phyloP scores from a whole-genome alignment of 805 yeast genomes.

The Debaryomyces tyrocola region DNA sequence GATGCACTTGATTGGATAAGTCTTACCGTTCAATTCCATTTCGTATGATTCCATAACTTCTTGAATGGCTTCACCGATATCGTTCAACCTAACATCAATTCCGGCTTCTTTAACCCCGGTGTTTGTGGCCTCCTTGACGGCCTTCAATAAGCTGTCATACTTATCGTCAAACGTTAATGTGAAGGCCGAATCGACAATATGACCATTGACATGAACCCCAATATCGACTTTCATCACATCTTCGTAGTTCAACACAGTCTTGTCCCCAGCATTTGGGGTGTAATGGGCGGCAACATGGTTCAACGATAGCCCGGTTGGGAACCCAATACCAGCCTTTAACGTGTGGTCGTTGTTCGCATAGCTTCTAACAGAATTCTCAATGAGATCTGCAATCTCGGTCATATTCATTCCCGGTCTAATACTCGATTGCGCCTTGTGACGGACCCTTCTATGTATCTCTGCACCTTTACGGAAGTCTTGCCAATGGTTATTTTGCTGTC shows the following conservation, averaged over 20 bases:
- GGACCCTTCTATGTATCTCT: conserved; percentile 89
- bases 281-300: conserved; percentile 97
- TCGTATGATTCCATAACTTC: conserved; percentile 98
- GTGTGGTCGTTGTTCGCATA: conserved; percentile 67
- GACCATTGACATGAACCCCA: conserved; percentile 95
- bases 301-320: conserved; percentile 95
- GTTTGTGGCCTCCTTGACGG: conserved; percentile 91
- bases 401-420: conserved; percentile 91
- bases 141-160: conserved; percentile 76
- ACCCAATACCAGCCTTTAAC: conserved; percentile 83
- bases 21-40: conserved; percentile 83
- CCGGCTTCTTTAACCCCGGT: conserved; percentile 94
- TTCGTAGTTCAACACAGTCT: conserved; percentile 71
- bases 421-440: conserved; percentile 70
- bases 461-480: conserved; percentile 94
- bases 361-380: conserved; percentile 81
- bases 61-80: conserved; percentile 93
- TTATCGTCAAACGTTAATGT: conserved; percentile 84
- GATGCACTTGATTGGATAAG: conserved; percentile 82
- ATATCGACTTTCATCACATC: conserved; percentile 97
- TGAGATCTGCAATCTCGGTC: conserved; percentile 84
- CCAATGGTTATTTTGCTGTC: conserved; percentile 62
- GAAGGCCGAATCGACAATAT: conserved; percentile 92
- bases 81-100: conserved; percentile 91
- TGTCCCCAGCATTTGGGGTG: conserved; percentile 96